Percentiles rank a stretch among this genome's conserved stretches.
Conservation (phyloP, 2,329 filamentous ascomycete genomes). For the Ambrosiella beaveri region DNA sequence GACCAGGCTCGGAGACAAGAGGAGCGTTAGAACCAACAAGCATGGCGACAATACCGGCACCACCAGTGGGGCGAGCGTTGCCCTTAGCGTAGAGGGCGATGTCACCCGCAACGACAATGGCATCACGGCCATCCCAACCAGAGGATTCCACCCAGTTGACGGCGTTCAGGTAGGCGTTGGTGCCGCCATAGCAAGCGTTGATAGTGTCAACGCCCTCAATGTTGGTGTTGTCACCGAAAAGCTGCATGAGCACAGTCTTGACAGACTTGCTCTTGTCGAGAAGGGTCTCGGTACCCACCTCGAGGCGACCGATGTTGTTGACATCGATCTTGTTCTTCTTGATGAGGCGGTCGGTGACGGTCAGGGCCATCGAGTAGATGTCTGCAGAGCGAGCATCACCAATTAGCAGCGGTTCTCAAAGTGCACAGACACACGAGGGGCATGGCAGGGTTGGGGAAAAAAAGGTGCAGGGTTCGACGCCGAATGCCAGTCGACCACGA, state of each 20-base stretch:
- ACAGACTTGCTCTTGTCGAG: conserved; percentile 84
- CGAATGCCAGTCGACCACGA: not conserved
- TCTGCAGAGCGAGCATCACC: conserved; percentile 30
- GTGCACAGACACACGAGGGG: conserved; percentile 7
- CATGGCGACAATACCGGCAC: conserved; percentile 63
- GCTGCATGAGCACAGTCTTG: conserved; percentile 76
- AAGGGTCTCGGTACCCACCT: conserved; percentile 73
- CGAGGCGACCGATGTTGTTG: conserved; percentile 60
- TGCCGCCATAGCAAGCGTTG: conserved; percentile 77
- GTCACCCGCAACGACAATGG: conserved; percentile 63
- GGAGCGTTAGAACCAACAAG: conserved; percentile 64
- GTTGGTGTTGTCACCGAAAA: conserved; percentile 70
- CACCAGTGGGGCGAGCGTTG: conserved; percentile 62
- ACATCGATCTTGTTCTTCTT: conserved; percentile 71
- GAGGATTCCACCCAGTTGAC: conserved; percentile 79
- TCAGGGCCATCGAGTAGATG: conserved; percentile 75
- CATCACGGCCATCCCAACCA: conserved; percentile 69
- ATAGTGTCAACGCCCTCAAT: conserved; percentile 69
- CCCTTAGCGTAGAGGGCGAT: conserved; percentile 79
- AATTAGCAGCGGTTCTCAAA: conserved; percentile 14
- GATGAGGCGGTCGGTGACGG: conserved; percentile 58
- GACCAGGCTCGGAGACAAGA: conserved; percentile 58
- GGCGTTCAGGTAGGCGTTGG: conserved; percentile 68
- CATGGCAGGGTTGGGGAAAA: not conserved
- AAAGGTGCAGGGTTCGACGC: not conserved